Percentiles rank a stretch among this genome's conserved stretches.
Evolutionary conservation across 2,329 filamentous ascomycete genomes (phyloP).

Genomic region (Exophiala lecanii-corni): DNA sequence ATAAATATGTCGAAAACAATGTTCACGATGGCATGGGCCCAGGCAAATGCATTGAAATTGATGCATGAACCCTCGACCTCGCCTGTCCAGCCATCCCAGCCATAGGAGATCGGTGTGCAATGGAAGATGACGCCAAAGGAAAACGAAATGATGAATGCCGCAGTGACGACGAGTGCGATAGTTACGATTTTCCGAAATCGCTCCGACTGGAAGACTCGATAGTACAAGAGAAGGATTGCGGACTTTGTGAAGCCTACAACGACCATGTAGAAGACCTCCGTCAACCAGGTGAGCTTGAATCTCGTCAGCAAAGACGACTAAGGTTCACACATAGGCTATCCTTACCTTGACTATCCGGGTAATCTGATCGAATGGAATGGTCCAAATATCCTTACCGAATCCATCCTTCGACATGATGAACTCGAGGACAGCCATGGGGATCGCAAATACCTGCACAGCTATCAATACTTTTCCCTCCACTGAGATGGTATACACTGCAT

Average conservation of each 20-base stretch:
- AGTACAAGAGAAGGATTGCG: conserved; percentile 52
- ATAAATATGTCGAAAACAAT: conserved; percentile 52
- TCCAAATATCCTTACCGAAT: conserved; percentile 44
- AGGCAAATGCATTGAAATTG: conserved; percentile 47
- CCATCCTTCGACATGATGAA: conserved; percentile 28
- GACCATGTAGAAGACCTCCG: conserved; percentile 45
- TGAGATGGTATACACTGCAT: not conserved
- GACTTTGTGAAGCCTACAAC: conserved; percentile 47
- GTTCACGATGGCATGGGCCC: conserved; percentile 50
- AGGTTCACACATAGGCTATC: not conserved
- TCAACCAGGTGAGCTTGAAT: conserved; percentile 21
- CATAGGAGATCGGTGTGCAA: conserved; percentile 41
- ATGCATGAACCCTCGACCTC: conserved; percentile 46
- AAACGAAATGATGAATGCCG: conserved; percentile 41
- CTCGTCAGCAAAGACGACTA: not conserved
- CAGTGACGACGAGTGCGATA: conserved; percentile 40
- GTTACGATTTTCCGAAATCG: conserved; percentile 40
- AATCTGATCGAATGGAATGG: conserved; percentile 37
- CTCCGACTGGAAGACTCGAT: conserved; percentile 48
- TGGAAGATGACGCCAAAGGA: conserved; percentile 45
- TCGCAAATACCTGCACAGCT: conserved; percentile 8
- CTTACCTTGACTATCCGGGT: conserved; percentile 25
- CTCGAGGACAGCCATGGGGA: conserved; percentile 15
- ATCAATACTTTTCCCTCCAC: not conserved
- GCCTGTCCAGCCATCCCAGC: conserved; percentile 48